Conservation (phyloP, 2,329 filamentous ascomycete genomes). For the Cladosporium sp. region DNA sequence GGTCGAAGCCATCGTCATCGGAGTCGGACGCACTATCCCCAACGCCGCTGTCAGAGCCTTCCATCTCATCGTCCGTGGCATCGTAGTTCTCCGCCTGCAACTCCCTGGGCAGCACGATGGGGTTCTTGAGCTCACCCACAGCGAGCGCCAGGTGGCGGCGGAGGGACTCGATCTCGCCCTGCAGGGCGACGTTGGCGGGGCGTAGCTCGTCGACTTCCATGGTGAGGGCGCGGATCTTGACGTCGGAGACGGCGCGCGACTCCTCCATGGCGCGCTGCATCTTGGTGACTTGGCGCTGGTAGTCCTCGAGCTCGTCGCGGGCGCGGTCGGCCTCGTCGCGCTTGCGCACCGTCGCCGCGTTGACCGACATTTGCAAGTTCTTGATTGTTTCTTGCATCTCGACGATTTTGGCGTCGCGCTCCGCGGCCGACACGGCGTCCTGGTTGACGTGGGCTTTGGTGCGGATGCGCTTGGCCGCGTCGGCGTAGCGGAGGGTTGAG, state of each 20-base stretch:
- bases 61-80: slow-evolving; percentile 44
- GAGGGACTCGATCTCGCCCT: slow-evolving; percentile 74
- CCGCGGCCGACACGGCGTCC: slow-evolving; percentile 84
- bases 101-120: slow-evolving; percentile 61
- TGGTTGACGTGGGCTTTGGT: slow-evolving; percentile 94
- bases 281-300: slow-evolving; percentile 80
- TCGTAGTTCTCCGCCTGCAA: slow-evolving; percentile 32
- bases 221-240: slow-evolving; percentile 82
- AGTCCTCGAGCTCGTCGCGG: slow-evolving; percentile 86
- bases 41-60: slow-evolving; percentile 58
- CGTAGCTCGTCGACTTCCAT: slow-evolving; percentile 46
- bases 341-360: slow-evolving; percentile 57
- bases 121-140: slow-evolving; percentile 81
- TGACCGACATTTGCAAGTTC: slow-evolving; percentile 70
- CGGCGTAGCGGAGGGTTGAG: slow-evolving; percentile 91
- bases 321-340: slow-evolving; percentile 68
- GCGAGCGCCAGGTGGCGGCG: slow-evolving; percentile 84
- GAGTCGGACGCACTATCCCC: slow-evolving; percentile 41
- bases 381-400: slow-evolving; percentile 97
- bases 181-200: slow-evolving; percentile 55
- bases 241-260: slow-evolving; percentile 80
- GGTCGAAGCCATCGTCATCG: slow-evolving; percentile 44
- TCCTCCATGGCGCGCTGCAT: slow-evolving; percentile 98
- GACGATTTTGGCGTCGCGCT: slow-evolving; percentile 88
- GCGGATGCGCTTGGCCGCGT: slow-evolving; percentile 96